Conservation (phyloP, 228 moss, liverwort and hornwort species). For the Sphagnum fallax region DNA sequence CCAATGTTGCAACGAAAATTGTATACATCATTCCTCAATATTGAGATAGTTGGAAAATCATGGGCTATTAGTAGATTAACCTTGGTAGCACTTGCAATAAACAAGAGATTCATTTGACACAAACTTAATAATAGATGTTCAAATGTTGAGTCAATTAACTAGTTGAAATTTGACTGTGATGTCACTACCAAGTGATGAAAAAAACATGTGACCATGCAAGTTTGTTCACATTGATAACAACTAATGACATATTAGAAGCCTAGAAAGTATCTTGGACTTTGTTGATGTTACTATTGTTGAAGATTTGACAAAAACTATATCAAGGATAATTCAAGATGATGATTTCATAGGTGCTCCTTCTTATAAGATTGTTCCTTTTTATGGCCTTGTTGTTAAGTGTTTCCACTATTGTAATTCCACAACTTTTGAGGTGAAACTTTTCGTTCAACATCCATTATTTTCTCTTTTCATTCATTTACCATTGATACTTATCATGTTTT, state of each 20-base stretch:
- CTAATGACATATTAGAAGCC: slow-evolving; percentile 84
- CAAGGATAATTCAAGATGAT: slow-evolving; percentile 55
- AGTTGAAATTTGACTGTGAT: background rate
- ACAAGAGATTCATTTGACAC: slow-evolving; percentile 3
- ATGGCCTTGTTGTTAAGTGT: slow-evolving; percentile 60
- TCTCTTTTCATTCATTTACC: too few species aligned
- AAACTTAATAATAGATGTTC: background rate
- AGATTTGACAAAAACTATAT: slow-evolving; percentile 70
- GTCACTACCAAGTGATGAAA: slow-evolving; percentile 68
- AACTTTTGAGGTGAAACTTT: too few species aligned
- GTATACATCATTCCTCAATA: slow-evolving; percentile 86
- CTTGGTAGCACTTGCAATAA: slow-evolving; percentile 76
- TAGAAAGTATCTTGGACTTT: slow-evolving; percentile 67
- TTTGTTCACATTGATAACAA: slow-evolving; percentile 84
- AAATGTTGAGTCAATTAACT: background rate
- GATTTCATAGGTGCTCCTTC: slow-evolving; percentile 40
- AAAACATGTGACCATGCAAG: slow-evolving; percentile 95
- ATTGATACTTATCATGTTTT: too few species aligned
- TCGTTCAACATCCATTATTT: too few species aligned
- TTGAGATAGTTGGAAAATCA: slow-evolving; percentile 64
- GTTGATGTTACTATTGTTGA: slow-evolving; percentile 64
- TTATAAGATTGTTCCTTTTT: slow-evolving; percentile 81
- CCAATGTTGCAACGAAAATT: slow-evolving; percentile 55
- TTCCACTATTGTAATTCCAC: background rate
- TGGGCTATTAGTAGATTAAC: slow-evolving; percentile 39